Conservation (phyloP, 2,329 filamentous ascomycete genomes). For the Penicillium thymicola region DNA sequence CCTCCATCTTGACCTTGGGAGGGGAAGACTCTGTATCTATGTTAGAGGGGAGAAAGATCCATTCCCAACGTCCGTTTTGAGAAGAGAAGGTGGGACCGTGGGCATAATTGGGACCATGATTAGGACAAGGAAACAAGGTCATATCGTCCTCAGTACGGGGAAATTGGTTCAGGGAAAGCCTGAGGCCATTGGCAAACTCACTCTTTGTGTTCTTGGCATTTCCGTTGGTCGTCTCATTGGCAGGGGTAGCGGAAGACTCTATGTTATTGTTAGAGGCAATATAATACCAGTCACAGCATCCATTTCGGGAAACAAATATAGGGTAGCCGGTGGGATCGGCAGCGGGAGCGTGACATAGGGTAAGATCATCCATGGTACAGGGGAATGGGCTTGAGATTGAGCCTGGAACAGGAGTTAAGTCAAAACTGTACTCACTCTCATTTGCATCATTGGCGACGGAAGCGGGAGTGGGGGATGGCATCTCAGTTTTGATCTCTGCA, state of each 20-base stretch:
- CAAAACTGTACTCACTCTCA: background rate
- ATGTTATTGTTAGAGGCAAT: background rate
- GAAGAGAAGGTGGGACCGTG: background rate
- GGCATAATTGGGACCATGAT: background rate
- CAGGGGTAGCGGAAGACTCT: background rate
- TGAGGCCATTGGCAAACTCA: background rate
- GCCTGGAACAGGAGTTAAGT: background rate
- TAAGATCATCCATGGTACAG: background rate
- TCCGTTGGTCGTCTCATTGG: background rate
- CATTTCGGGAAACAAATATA: conserved; percentile 1
- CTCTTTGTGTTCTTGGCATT: background rate
- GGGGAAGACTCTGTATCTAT: background rate
- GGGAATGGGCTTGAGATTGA: background rate
- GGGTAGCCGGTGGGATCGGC: background rate
- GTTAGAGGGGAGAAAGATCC: background rate
- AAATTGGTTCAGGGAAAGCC: background rate
- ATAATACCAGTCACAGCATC: background rate
- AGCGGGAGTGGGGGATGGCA: background rate
- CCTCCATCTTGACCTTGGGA: background rate
- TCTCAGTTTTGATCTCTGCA: background rate
- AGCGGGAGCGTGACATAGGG: background rate
- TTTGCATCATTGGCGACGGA: background rate
- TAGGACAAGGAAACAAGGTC: background rate
- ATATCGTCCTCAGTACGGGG: background rate
- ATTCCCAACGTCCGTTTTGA: background rate